Conservation (phyloP, 306 rosid genomes). For the Prunus kanzakura region DNA sequence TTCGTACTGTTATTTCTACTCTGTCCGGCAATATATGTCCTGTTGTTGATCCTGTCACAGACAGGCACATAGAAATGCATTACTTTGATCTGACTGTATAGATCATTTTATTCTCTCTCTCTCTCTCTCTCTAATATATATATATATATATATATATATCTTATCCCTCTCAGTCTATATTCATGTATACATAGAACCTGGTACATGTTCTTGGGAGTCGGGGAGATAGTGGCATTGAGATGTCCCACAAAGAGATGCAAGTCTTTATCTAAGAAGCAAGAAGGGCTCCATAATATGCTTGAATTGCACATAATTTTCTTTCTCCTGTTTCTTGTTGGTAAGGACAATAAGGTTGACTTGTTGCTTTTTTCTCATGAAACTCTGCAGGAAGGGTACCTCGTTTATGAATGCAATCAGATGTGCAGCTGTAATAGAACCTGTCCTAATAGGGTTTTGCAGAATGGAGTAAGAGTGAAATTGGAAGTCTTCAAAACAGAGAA, state of each 20-base stretch:
- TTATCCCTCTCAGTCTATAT: background rate
- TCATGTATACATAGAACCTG: background rate
- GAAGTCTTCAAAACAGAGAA: slow-evolving; percentile 84
- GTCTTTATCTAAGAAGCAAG: background rate
- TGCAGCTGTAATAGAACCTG: slow-evolving; percentile 83
- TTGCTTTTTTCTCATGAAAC: slow-evolving; percentile 26
- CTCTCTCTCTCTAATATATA: no score
- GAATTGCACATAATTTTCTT: slow-evolving; percentile 14
- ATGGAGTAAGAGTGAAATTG: slow-evolving; percentile 82
- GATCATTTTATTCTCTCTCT: background rate
- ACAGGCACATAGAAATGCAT: background rate
- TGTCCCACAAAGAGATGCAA: background rate
- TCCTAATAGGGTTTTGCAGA: slow-evolving; percentile 90
- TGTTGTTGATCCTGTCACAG: background rate
- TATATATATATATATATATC: no score
- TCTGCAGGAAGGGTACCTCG: slow-evolving; percentile 95
- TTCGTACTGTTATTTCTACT: background rate
- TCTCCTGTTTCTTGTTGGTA: slow-evolving; percentile 5
- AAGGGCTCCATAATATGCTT: background rate
- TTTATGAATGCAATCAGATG: slow-evolving; percentile 83
- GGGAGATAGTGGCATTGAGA: background rate
- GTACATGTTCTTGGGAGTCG: background rate
- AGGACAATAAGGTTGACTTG: slow-evolving; percentile 3
- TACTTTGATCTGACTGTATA: background rate
- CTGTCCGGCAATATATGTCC: background rate